These are phyloP conservation scores for Termitomyces sp. DNA, from an alignment of 768 basidiomycete species.

Conservation along the genomic window DNA sequence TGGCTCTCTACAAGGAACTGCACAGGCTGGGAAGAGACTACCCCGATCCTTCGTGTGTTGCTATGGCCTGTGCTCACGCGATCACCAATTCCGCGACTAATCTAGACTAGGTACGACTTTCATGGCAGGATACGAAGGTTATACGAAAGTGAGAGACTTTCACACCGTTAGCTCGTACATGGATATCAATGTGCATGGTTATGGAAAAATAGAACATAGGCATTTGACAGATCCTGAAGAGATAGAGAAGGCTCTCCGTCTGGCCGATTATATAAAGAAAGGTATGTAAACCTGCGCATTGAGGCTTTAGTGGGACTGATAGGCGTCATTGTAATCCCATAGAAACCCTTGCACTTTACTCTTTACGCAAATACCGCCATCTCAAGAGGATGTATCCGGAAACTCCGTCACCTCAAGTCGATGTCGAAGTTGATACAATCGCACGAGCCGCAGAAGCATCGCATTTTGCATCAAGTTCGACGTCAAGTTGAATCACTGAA, in stretches of 20 bases:
- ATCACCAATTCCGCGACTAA: conserved; percentile 5
- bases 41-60: conserved; percentile 72
- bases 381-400: conserved; percentile 69
- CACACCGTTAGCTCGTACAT: neutral
- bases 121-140: conserved; percentile 65
- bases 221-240: conserved; percentile 62
- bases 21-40: conserved; percentile 79
- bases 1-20: conserved; percentile 80
- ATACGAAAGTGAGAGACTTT: conserved; percentile 61
- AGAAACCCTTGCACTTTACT: conserved; percentile 84
- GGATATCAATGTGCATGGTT: conserved; percentile 3
- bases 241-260: conserved; percentile 69
- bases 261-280: conserved; percentile 85
- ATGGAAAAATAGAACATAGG: conserved; percentile 54
- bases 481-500: conserved; percentile 4
- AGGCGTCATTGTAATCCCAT: neutral
- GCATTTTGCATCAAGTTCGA: conserved; percentile 8
- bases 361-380: conserved; percentile 79
- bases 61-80: conserved; percentile 12
- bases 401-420: conserved; percentile 9
- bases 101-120: conserved; percentile 58
- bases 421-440: conserved; percentile 10
- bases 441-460: conserved; percentile 8
- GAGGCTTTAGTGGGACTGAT: neutral
- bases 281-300: conserved; percentile 40